phyloP scores from a whole-genome alignment of 129 eudicot species.

The Escallonia herrerae region DNA sequence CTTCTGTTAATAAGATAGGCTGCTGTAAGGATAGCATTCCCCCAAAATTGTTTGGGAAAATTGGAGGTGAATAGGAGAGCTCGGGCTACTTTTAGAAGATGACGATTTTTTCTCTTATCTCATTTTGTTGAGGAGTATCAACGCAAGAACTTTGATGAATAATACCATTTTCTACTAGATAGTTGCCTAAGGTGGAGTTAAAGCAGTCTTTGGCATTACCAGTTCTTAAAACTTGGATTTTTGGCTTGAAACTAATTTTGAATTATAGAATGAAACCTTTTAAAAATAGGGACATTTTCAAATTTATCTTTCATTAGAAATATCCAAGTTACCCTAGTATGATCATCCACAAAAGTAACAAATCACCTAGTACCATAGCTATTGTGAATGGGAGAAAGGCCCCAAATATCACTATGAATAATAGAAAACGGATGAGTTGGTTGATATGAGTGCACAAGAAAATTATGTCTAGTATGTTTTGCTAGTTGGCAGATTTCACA shows the following conservation, averaged over 20 bases:
- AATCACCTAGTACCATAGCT: background rate
- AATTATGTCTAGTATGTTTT: background rate
- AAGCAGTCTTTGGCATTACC: background rate
- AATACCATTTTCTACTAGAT: background rate
- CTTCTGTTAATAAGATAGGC: background rate
- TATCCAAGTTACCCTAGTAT: background rate
- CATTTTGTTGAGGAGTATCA: conserved; percentile 1
- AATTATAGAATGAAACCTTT: background rate
- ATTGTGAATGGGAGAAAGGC: background rate
- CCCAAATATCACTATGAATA: conserved; percentile 7
- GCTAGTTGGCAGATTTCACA: background rate
- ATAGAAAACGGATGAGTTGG: background rate
- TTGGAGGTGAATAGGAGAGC: background rate
- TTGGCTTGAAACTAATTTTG: background rate
- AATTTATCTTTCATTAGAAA: conserved; percentile 4
- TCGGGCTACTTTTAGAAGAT: background rate
- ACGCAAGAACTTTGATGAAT: background rate
- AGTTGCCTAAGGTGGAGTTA: background rate
- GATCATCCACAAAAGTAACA: conserved; percentile 1
- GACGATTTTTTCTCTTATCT: background rate
- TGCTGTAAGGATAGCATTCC: background rate
- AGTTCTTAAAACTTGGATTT: background rate
- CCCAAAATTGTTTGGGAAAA: background rate
- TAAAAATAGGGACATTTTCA: background rate
- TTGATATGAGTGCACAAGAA: background rate